These are phyloP conservation scores for Raffaelea ambrosiae DNA, from an alignment of 2,329 filamentous ascomycete genomes.

Conservation along the genomic window DNA sequence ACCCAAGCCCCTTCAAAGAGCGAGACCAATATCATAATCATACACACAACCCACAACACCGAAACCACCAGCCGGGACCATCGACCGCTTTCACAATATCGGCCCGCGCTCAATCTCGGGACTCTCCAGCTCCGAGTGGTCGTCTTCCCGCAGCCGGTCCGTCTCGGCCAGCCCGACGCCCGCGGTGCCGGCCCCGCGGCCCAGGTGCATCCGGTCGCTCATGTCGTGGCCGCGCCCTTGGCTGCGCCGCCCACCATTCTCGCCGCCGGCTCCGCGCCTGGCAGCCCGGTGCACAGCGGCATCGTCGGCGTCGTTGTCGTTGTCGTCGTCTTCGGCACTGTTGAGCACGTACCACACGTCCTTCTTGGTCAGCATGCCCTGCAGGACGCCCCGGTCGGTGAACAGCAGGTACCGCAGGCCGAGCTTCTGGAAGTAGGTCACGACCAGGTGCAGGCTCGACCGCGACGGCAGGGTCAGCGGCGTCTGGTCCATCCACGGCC, in stretches of 20 bases:
- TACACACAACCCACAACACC: no score
- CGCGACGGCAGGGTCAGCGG: constrained; percentile 79
- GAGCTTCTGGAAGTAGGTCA: constrained; percentile 90
- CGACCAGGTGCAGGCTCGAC: constrained; percentile 72
- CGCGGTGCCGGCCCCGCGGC: no score
- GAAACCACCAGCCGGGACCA: no score
- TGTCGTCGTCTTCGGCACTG: constrained; percentile 57
- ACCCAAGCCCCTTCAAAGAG: no score
- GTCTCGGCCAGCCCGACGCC: no score
- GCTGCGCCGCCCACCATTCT: no score
- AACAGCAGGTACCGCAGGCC: constrained; percentile 88
- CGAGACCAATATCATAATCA: no score
- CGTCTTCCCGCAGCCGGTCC: no score
- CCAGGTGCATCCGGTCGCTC: no score
- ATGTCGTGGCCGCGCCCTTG: neutral
- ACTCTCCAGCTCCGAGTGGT: no score
- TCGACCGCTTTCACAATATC: constrained; percentile 8
- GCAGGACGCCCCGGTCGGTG: constrained; percentile 68
- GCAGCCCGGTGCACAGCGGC: no score
- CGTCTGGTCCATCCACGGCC: constrained; percentile 98
- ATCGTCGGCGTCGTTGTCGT: constrained; percentile 31
- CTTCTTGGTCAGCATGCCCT: constrained; percentile 91
- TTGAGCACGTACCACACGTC: constrained; percentile 93
- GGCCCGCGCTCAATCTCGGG: constrained; percentile 2
- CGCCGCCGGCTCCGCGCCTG: no score